Evolutionary conservation across 257 asterid species (phyloP).

Genomic region (Solanum microdontum): DNA sequence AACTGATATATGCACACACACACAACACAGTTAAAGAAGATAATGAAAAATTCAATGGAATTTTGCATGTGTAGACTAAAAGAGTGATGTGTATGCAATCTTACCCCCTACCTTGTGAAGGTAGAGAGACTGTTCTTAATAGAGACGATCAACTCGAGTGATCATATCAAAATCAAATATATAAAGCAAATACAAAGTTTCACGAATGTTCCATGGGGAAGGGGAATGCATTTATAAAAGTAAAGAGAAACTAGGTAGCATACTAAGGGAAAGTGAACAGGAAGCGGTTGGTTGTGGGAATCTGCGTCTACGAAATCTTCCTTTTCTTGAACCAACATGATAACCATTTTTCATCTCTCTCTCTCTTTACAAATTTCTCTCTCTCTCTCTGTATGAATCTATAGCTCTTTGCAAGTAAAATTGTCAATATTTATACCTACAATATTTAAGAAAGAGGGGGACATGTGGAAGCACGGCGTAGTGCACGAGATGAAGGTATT

Average conservation of each 20-base stretch:
- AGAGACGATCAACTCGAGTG: not conserved
- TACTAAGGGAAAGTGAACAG: not conserved
- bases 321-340: conserved; percentile 25
- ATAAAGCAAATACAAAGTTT: not conserved
- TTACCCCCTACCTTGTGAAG: not conserved
- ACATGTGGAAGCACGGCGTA: conserved; percentile 46
- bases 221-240: not conserved
- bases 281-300: conserved; percentile 17
- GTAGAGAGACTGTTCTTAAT: not conserved
- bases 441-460: not conserved
- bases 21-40: not conserved
- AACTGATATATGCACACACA: not conserved
- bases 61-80: not conserved
- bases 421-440: conserved; percentile 22
- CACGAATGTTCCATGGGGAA: not conserved
- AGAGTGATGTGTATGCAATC: not conserved
- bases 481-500: conserved; percentile 46
- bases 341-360: not conserved
- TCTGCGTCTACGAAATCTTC: conserved; percentile 43
- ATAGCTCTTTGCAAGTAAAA: not conserved
- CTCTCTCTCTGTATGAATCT: not conserved
- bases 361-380: not conserved
- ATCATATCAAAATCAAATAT: not conserved
- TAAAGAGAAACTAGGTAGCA: not conserved
- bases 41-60: not conserved